Evolutionary conservation across 2,329 filamentous ascomycete species (phyloP).

Genomic region (Tolypocladium tropicale): DNA sequence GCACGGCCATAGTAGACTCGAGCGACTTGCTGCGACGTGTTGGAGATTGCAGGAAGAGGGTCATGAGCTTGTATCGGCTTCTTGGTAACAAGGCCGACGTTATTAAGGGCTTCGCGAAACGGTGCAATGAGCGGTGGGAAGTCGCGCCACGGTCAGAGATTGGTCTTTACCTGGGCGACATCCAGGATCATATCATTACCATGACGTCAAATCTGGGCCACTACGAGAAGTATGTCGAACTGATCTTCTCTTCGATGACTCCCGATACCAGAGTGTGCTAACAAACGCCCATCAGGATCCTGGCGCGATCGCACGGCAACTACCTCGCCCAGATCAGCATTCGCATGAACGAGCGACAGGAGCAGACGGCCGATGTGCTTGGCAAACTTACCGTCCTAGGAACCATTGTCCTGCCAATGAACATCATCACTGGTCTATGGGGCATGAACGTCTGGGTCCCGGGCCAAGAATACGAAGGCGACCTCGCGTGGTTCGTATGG

Average conservation of each 20-base stretch:
- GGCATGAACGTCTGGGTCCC: constrained; percentile 98
- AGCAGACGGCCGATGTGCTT: constrained; percentile 89
- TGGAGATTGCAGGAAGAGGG: constrained; percentile 90
- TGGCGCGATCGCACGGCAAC: constrained; percentile 86
- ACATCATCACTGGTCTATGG: constrained; percentile 97
- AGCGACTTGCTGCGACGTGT: constrained; percentile 86
- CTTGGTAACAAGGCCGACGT: constrained; percentile 97
- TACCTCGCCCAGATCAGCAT: constrained; percentile 99
- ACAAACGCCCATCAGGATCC: constrained; percentile 40
- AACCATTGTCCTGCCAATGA: constrained; percentile 97
- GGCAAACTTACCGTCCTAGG: constrained; percentile 92
- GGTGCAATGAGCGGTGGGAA: constrained; percentile 97
- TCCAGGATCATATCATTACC: constrained; percentile 97
- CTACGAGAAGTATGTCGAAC: constrained; percentile 72
- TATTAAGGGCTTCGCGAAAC: constrained; percentile 97
- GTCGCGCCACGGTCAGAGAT: constrained; percentile 92
- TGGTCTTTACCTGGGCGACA: constrained; percentile 93
- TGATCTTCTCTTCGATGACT: neutral
- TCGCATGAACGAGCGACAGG: constrained; percentile 94
- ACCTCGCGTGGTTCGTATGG: constrained; percentile 64
- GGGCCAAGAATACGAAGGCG: constrained; percentile 71
- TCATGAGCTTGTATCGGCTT: constrained; percentile 89
- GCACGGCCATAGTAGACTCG: constrained; percentile 31
- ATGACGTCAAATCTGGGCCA: constrained; percentile 96
- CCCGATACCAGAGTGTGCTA: constrained; percentile 7